These are phyloP conservation scores for Peronospora destructor DNA, from an alignment of 352 stramenopile genomes.

Conservation along the genomic window DNA sequence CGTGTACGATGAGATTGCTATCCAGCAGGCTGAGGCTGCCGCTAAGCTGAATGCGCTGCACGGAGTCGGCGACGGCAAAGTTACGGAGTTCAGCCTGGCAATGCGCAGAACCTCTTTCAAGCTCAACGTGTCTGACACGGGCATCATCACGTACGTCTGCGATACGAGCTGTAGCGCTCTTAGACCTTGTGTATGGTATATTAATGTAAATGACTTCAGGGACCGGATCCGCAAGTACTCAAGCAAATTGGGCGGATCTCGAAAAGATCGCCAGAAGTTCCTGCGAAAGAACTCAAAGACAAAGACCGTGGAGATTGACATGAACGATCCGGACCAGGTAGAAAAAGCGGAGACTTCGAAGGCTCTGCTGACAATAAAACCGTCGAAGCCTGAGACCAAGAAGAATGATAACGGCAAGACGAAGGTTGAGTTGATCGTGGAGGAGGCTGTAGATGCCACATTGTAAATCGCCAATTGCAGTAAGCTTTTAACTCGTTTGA, in stretches of 20 bases:
- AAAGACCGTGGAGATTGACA: conserved; percentile 18
- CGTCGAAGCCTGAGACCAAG: conserved; percentile 10
- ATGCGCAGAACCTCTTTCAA: conserved; percentile 69
- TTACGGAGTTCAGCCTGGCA: conserved; percentile 37
- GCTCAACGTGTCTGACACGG: conserved; percentile 44
- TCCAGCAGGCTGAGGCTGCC: conserved; percentile 44
- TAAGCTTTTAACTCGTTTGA: conserved; percentile 8
- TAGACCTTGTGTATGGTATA: not conserved
- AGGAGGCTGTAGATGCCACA: conserved; percentile 52
- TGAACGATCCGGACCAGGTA: conserved; percentile 30
- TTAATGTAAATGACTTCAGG: conserved; percentile 18
- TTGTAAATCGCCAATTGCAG: conserved; percentile 28
- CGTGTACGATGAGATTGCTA: conserved; percentile 67
- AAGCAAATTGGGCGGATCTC: conserved; percentile 55
- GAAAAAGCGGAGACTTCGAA: conserved; percentile 10
- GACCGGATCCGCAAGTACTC: conserved; percentile 72
- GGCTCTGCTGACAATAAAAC: conserved; percentile 5
- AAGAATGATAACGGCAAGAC: conserved; percentile 21
- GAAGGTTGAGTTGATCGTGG: conserved; percentile 36
- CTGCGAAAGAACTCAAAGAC: conserved; percentile 35
- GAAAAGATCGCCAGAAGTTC: conserved; percentile 69
- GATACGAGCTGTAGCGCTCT: not conserved
- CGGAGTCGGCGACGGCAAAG: conserved; percentile 41
- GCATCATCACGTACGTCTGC: conserved; percentile 63
- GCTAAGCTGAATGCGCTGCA: conserved; percentile 65